Evolutionary conservation across 2,329 filamentous ascomycete genomes (phyloP).

Genomic region (Fusarium proliferatum): DNA sequence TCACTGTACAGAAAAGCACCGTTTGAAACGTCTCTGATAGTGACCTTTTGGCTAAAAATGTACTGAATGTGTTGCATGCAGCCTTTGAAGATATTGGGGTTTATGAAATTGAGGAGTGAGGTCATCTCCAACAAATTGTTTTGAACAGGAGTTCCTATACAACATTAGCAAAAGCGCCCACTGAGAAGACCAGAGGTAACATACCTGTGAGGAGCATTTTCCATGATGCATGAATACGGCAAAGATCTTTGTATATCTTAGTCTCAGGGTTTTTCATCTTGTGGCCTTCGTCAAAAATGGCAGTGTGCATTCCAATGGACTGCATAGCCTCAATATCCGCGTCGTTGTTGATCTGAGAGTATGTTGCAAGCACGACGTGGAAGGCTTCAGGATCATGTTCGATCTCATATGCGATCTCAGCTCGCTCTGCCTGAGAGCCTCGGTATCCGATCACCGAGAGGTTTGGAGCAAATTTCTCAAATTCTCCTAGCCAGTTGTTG

Average conservation of each 20-base stretch:
- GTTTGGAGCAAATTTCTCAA: constrained; percentile 83
- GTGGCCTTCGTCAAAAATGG: constrained; percentile 94
- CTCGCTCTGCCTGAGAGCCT: constrained; percentile 74
- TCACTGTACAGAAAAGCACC: constrained; percentile 87
- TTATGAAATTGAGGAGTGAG: constrained; percentile 91
- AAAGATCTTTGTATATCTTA: constrained; percentile 81
- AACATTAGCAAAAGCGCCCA: constrained; percentile 27
- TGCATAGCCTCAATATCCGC: constrained; percentile 64
- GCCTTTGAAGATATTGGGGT: constrained; percentile 83
- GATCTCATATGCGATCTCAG: constrained; percentile 72
- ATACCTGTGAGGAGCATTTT: constrained; percentile 75
- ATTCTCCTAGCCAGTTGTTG: constrained; percentile 96
- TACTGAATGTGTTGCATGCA: constrained; percentile 82
- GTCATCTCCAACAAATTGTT: constrained; percentile 95
- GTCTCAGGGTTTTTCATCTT: constrained; percentile 90
- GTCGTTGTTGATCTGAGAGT: constrained; percentile 66
- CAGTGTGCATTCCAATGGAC: constrained; percentile 61
- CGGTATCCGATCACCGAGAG: constrained; percentile 78
- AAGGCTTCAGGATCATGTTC: constrained; percentile 74
- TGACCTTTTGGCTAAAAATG: constrained; percentile 93
- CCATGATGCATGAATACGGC: constrained; percentile 82
- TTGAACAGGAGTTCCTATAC: constrained; percentile 87
- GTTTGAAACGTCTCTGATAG: constrained; percentile 81
- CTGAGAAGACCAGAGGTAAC: neutral
- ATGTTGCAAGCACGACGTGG: constrained; percentile 70